These are phyloP conservation scores for Colletotrichum sp. DNA, from an alignment of 2,329 filamentous ascomycete species.

Conservation along the genomic window DNA sequence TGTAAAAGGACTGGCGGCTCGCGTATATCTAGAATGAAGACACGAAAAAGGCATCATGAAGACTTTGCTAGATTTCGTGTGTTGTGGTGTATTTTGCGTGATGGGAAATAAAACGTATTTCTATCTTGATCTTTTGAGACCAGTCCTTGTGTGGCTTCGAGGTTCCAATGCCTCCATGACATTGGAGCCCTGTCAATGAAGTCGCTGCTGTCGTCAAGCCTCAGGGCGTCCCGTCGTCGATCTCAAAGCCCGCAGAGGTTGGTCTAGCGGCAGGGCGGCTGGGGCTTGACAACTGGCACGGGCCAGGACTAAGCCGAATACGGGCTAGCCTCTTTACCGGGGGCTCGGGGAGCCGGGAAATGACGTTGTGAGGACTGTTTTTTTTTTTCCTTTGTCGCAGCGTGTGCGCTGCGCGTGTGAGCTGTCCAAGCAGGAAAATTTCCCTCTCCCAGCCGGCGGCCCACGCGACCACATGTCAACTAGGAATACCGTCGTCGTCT, in stretches of 20 bases:
- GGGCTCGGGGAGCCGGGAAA: background rate
- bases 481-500: background rate
- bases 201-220: background rate
- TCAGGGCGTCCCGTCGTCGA: background rate
- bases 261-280: background rate
- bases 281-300: background rate
- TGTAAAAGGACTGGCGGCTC: constrained; percentile 10
- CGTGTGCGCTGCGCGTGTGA: background rate
- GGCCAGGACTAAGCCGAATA: background rate
- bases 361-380: background rate
- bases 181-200: background rate
- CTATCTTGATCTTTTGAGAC: background rate
- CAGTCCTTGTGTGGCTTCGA: background rate
- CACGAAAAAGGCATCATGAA: constrained; percentile 13
- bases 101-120: background rate
- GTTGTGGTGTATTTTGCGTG: background rate
- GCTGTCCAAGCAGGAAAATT: constrained; percentile 8
- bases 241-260: background rate
- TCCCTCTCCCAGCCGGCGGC: background rate
- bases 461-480: constrained; percentile 21
- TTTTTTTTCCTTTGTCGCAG: background rate
- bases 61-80: background rate
- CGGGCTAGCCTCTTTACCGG: background rate
- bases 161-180: background rate
- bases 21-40: constrained; percentile 21